Conservation (phyloP, 2,329 filamentous ascomycete species). For the Colletotrichum godetiae region DNA sequence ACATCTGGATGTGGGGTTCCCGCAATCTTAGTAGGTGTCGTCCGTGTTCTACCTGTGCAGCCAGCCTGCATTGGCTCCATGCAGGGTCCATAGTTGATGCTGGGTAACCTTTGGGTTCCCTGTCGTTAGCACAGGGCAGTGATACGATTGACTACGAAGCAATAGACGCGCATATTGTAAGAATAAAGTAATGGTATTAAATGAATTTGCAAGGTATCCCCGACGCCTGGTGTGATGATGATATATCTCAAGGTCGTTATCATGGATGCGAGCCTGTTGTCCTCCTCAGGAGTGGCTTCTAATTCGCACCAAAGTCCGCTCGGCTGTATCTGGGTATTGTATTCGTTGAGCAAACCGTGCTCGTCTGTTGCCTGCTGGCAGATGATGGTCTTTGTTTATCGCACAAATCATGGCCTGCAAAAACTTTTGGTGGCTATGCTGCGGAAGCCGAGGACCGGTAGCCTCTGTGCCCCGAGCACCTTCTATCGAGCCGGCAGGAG, state of each 20-base stretch:
- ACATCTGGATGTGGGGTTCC: slow-evolving; percentile 9
- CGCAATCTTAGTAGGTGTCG: neutral
- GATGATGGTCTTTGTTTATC: slow-evolving; percentile 2
- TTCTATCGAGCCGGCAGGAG: slow-evolving; percentile 5
- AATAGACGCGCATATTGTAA: neutral
- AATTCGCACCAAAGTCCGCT: slow-evolving; percentile 21
- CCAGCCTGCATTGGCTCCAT: slow-evolving; percentile 29
- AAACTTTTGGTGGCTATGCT: slow-evolving; percentile 6
- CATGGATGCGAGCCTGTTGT: slow-evolving; percentile 29
- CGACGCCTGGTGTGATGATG: slow-evolving; percentile 32
- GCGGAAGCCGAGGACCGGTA: slow-evolving; percentile 2
- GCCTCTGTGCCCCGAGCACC: slow-evolving; percentile 1
- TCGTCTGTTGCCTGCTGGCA: slow-evolving; percentile 24
- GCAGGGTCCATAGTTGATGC: slow-evolving; percentile 20
- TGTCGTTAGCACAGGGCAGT: neutral
- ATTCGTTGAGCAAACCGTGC: slow-evolving; percentile 14
- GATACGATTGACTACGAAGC: neutral
- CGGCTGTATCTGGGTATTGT: slow-evolving; percentile 33
- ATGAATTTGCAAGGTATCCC: slow-evolving; percentile 3
- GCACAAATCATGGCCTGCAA: slow-evolving; percentile 23
- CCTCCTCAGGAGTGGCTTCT: slow-evolving; percentile 30
- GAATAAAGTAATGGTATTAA: slow-evolving; percentile 20
- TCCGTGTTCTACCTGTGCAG: slow-evolving; percentile 17
- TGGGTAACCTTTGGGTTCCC: neutral
- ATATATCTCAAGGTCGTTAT: slow-evolving; percentile 26